Conservation (phyloP, 2,329 filamentous ascomycete species). For the Penicillium sp. region DNA sequence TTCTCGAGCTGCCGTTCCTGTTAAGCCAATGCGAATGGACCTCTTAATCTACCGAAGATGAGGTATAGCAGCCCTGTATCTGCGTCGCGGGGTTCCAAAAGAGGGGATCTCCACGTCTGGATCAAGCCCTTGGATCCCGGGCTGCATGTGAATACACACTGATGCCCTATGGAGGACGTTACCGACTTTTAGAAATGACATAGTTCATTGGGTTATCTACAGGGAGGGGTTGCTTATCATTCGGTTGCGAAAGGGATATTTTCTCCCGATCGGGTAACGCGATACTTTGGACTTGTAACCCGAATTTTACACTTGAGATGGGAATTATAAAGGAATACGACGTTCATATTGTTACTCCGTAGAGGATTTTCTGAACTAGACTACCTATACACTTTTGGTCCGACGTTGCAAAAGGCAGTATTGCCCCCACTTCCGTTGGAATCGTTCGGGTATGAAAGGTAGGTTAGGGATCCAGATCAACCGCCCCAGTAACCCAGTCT, state of each 20-base stretch:
- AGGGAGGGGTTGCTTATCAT: constrained; percentile 17
- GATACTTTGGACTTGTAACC: constrained; percentile 13
- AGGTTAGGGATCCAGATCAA: constrained; percentile 77
- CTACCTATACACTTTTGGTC: constrained; percentile 11
- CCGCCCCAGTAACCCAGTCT: constrained; percentile 68
- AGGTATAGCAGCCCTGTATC: background rate
- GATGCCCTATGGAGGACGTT: background rate
- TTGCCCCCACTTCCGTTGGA: constrained; percentile 73
- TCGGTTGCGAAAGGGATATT: constrained; percentile 26
- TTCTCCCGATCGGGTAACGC: constrained; percentile 37
- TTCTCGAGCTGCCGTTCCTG: constrained; percentile 22
- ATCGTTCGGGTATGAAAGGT: constrained; percentile 62
- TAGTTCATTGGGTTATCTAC: constrained; percentile 10
- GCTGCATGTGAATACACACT: constrained; percentile 1
- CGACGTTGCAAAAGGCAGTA: constrained; percentile 76
- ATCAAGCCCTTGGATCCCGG: constrained; percentile 19
- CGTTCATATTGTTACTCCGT: background rate
- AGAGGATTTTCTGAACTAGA: background rate
- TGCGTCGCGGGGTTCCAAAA: constrained; percentile 7
- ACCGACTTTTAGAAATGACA: background rate
- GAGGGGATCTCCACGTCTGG: constrained; percentile 6
- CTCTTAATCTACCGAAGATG: background rate
- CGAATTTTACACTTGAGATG: background rate
- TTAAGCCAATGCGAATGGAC: constrained; percentile 28
- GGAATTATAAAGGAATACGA: background rate